Percentiles rank a stretch among this genome's conserved stretches.
phyloP scores from a whole-genome alignment of 2,329 filamentous ascomycete genomes.

The Zymoseptoria passerinii region DNA sequence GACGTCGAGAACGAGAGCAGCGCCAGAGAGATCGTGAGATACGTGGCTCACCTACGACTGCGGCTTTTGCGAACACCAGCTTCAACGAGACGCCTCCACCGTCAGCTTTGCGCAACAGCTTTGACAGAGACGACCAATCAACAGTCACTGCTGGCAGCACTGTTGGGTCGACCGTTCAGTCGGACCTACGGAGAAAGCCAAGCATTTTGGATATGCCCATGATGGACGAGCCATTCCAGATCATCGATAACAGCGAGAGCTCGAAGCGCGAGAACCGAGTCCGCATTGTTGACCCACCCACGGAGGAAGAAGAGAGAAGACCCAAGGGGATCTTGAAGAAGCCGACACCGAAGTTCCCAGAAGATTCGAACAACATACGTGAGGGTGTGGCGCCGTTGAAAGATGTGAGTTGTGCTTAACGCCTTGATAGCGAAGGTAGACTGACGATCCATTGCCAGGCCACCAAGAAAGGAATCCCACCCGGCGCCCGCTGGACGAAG shows the following conservation, averaged over 20 bases:
- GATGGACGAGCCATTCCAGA: constrained; percentile 22
- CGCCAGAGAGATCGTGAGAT: constrained; percentile 23
- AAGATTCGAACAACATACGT: constrained; percentile 71
- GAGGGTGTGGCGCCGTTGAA: constrained; percentile 93
- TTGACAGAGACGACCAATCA: constrained; percentile 18
- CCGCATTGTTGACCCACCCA: constrained; percentile 62
- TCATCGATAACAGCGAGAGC: constrained; percentile 28
- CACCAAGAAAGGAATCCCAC: constrained; percentile 34
- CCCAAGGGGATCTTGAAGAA: constrained; percentile 81
- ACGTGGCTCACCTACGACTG: constrained; percentile 8
- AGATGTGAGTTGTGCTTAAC: constrained; percentile 41
- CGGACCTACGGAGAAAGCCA: constrained; percentile 21
- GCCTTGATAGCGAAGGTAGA: not conserved
- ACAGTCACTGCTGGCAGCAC: constrained; percentile 5
- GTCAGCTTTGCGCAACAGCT: constrained; percentile 16
- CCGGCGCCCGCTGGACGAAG: constrained; percentile 85
- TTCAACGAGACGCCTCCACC: constrained; percentile 11
- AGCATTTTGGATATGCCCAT: constrained; percentile 28
- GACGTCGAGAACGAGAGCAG: constrained; percentile 26
- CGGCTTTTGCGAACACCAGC: constrained; percentile 3
- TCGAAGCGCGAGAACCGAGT: constrained; percentile 34
- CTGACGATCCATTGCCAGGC: constrained; percentile 20
- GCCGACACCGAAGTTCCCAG: constrained; percentile 75
- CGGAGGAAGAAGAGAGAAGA: constrained; percentile 54
- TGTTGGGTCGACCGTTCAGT: constrained; percentile 5